Evolutionary conservation across 78 protist species (phyloP).

Genomic region (Polysphondylium violaceum): DNA sequence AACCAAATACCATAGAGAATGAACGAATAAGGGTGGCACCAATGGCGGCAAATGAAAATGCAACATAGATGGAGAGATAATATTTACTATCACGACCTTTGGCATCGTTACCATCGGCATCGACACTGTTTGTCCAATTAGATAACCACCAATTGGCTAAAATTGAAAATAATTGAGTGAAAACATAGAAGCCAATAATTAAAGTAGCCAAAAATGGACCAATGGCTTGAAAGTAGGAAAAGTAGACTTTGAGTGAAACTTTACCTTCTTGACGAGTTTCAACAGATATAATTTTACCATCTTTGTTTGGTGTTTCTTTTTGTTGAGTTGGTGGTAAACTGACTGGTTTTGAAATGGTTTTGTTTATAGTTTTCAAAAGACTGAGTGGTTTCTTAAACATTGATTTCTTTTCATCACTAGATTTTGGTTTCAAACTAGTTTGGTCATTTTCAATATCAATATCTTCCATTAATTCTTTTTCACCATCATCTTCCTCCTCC

Average conservation of each 20-base stretch:
- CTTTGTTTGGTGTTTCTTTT: neutral
- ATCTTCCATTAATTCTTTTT: slow-evolving; percentile 37
- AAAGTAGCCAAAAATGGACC: slow-evolving; percentile 35
- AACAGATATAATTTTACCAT: slow-evolving; percentile 46
- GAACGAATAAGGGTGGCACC: slow-evolving; percentile 37
- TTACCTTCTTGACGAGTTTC: slow-evolving; percentile 76
- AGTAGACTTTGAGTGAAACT: slow-evolving; percentile 40
- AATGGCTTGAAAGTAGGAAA: slow-evolving; percentile 35
- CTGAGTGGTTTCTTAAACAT: neutral
- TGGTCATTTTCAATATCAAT: slow-evolving; percentile 18
- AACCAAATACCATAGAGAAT: slow-evolving; percentile 34
- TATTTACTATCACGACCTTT: neutral
- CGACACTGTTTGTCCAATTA: slow-evolving; percentile 19
- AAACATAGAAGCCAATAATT: slow-evolving; percentile 8
- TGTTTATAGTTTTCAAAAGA: slow-evolving; percentile 1
- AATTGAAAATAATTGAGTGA: slow-evolving; percentile 27
- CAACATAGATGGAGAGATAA: slow-evolving; percentile 62
- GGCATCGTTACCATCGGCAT: neutral
- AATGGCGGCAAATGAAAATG: slow-evolving; percentile 35
- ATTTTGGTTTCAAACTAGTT: neutral
- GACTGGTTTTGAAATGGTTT: neutral
- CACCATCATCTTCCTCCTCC: neutral
- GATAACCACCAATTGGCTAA: slow-evolving; percentile 72
- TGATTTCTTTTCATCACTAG: neutral
- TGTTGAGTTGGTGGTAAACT: neutral